Base-by-base conservation (phyloP, 345 rosid genomes). In the Rhizophora apiculata region DNA sequence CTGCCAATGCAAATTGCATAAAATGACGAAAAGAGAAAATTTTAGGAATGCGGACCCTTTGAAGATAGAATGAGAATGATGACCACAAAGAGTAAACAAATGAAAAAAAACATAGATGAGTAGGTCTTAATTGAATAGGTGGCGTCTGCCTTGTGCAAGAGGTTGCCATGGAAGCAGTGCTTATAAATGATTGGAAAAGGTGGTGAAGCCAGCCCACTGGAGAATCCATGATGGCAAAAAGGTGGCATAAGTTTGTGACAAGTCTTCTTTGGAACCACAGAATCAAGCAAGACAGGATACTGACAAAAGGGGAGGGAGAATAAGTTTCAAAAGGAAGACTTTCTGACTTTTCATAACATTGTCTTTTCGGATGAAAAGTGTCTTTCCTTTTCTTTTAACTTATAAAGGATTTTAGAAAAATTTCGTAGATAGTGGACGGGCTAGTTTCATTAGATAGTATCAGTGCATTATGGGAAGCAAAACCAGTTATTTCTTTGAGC, bases 211-310 rank as follows among this genome's bases (percentile, higher is more conserved):
- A 78, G 63, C 59, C 29, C 3, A 4, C 68, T 65, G 79, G 76
- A 30, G 77, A 73, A 70, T 75, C 75, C 65, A 15, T 39, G 74
- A 20, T 30, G 6, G 67, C 66, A 18, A 11, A 68, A 67, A 64
- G 52, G 26, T 57, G 30, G 63, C 62, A 34, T 57, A 57, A 19
- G 52, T 71, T 9, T 30, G 71, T 72, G 84, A 78, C 78, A 10
- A 59, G 68, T 75, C 67, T 67, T 54, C 71, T 62, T 76, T 54
- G 71, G 76, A 65, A 66, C 71, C 81, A 71, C 75, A 63, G 55
- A 72, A 60, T 51, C 30, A 31, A 56, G 48, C 8, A 67, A 60
- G 70, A 60, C 64, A 72, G 8, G 16, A 22, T 8, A 34, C 60
- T 6, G 49, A 31, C 26, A 16, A 30, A 26, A 43, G 34, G 18